These are phyloP conservation scores for Mycogone perniciosa DNA, from an alignment of 2,329 filamentous ascomycete species.

Conservation along the genomic window DNA sequence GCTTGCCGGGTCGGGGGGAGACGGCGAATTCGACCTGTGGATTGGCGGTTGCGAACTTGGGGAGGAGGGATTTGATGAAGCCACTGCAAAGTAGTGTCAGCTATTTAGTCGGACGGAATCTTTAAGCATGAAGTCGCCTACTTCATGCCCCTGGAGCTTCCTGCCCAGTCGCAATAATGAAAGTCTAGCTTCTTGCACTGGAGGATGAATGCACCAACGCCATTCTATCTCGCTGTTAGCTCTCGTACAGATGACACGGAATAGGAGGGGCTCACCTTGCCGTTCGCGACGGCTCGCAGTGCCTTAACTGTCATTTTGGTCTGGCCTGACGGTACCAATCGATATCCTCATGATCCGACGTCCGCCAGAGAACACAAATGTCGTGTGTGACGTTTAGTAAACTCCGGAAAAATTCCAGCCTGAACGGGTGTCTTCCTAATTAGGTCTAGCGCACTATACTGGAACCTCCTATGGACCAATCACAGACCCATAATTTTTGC, in stretches of 20 bases:
- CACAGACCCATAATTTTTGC: neutral
- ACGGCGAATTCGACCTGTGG: constrained; percentile 88
- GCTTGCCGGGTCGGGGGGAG: constrained; percentile 81
- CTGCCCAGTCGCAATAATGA: constrained; percentile 95
- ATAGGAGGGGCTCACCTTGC: constrained; percentile 40
- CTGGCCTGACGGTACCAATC: constrained; percentile 22
- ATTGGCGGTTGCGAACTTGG: constrained; percentile 71
- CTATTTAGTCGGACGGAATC: neutral
- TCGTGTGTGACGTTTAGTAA: constrained; percentile 2
- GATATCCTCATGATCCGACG: constrained; percentile 24
- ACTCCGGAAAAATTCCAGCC: constrained; percentile 10
- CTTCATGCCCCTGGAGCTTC: constrained; percentile 94
- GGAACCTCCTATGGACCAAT: constrained; percentile 17
- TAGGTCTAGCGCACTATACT: constrained; percentile 21
- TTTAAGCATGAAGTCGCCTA: constrained; percentile 34
- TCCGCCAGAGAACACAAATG: constrained; percentile 15
- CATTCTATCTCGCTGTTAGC: constrained; percentile 59
- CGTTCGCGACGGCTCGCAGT: constrained; percentile 44
- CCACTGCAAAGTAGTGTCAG: constrained; percentile 41
- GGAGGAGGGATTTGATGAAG: constrained; percentile 73
- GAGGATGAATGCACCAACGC: constrained; percentile 91
- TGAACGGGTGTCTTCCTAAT: constrained; percentile 10
- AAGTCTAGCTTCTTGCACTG: constrained; percentile 96
- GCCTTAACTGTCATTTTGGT: constrained; percentile 50
- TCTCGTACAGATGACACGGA: neutral